A percentile compares a stretch with the other conserved stretches of the same genome.
Evolutionary conservation across 1,284 basidiomycete species (phyloP).

Genomic region (Cryptococcus maquisensis): DNA sequence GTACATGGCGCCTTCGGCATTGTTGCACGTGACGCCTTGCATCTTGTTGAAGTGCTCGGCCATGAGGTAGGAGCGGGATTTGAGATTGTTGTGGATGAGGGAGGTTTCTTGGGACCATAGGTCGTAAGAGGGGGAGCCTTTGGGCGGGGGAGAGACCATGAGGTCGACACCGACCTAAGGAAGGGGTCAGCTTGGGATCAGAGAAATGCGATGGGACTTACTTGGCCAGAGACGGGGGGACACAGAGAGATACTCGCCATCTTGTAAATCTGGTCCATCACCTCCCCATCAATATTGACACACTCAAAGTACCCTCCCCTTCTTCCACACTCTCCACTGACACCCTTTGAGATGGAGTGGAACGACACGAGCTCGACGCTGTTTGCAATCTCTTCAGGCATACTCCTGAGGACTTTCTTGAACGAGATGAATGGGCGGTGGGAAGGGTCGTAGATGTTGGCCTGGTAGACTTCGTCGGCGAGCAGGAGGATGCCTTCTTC

Average conservation of each 20-base stretch:
- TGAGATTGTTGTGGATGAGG: constrained; percentile 68
- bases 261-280: constrained; percentile 86
- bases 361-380: constrained; percentile 77
- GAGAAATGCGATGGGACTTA: constrained; percentile 12
- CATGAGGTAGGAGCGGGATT: constrained; percentile 68
- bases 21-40: constrained; percentile 76
- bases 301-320: constrained; percentile 92
- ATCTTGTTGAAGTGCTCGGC: constrained; percentile 68
- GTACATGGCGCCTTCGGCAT: constrained; percentile 80
- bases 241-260: constrained; percentile 86
- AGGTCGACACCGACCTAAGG: constrained; percentile 90
- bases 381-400: constrained; percentile 53
- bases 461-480: constrained; percentile 94
- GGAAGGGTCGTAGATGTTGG: constrained; percentile 68
- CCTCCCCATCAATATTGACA: constrained; percentile 68
- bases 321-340: constrained; percentile 87
- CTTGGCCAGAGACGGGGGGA: constrained; percentile 72
- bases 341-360: constrained; percentile 94
- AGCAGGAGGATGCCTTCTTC: constrained; percentile 79
- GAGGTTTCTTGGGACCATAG: constrained; percentile 79
- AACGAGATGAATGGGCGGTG: constrained; percentile 81
- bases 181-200: background rate
- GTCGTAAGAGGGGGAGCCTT: constrained; percentile 67
- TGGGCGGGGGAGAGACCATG: constrained; percentile 77
- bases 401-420: constrained; percentile 72